Base-by-base conservation (phyloP, 2,329 filamentous ascomycete genomes). In the Xylaria multiplex region DNA sequence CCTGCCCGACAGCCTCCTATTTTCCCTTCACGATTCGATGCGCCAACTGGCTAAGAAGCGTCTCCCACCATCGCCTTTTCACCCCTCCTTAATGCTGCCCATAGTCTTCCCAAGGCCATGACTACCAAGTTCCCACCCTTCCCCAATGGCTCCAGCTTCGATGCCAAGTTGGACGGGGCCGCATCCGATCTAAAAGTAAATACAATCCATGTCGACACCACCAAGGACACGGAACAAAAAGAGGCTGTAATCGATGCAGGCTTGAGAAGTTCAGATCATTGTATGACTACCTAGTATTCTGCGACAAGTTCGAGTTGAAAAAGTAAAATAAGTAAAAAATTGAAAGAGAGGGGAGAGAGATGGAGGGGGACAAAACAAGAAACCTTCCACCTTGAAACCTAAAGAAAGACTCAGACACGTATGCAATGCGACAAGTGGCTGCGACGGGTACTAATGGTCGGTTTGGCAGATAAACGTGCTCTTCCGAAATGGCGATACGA, bases 401-500 rank as follows among this genome's bases (percentile, higher is more conserved):
- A 35, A 46, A 40, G 43, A 6, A 7, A 35, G 4, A 16, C 11
- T 30, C 37, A 30, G 22, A 57, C 32, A 53, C 52, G 53, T 64
- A 48, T 62, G 35, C 27, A 45, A 52, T 52, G 35, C 40, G 40
- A 59, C 48, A 48, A 48, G 30, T 43, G 13, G 52, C 49, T 19
- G 55, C 30, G 48, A 30, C 40, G 56, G 57, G 55, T 62, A 63
- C 68, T 70, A 57, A 70, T 59, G 14, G 49, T 55, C 46, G 55
- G 50, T 54, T 43, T 42, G 54, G 64, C 71, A 97, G 93, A 97
- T 81, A 93, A 91, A 76, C 88, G 89, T 77, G 89, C 89, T 71
- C 88, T 99, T 65, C 94, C 96, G 61, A 80, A 80, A 85, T 98
- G 96, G 96, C 90, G 96, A 74, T 97, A 97, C 82, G 82, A 84